phyloP scores from a whole-genome alignment of 2,329 filamentous ascomycete species.

The Microcyclospora pomicola region DNA sequence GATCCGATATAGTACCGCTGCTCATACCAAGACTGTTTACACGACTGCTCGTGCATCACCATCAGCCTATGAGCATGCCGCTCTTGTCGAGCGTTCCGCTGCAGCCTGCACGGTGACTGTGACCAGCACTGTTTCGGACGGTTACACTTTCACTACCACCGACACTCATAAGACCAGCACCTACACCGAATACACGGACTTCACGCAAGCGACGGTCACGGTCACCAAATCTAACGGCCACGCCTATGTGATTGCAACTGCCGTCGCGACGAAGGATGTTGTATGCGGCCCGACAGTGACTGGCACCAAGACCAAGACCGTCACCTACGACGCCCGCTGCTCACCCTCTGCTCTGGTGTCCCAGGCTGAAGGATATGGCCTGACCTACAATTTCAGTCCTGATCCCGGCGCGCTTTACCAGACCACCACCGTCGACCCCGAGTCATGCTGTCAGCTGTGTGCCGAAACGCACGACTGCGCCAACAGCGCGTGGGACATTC shows the following conservation, averaged over 20 bases:
- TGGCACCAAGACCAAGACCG: slow-evolving; percentile 11
- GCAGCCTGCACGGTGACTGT: slow-evolving; percentile 15
- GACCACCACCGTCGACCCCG: slow-evolving; percentile 17
- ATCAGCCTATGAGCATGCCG: slow-evolving; percentile 1
- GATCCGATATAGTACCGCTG: slow-evolving; percentile 3
- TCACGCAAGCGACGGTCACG: slow-evolving; percentile 17
- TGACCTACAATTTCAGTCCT: slow-evolving; percentile 15
- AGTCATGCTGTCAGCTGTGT: slow-evolving; percentile 20
- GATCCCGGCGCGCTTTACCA: slow-evolving; percentile 14
- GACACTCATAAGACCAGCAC: slow-evolving; percentile 15
- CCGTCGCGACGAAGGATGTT: slow-evolving; percentile 10
- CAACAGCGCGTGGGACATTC: slow-evolving; percentile 18
- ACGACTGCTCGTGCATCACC: slow-evolving; percentile 4
- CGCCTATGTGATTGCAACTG: slow-evolving; percentile 18
- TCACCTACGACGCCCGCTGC: slow-evolving; percentile 18
- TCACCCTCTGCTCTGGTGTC: slow-evolving; percentile 17
- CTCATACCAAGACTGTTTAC: slow-evolving; percentile 14
- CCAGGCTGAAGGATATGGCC: slow-evolving; percentile 15
- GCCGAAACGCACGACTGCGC: slow-evolving; percentile 17
- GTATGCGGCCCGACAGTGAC: slow-evolving; percentile 12
- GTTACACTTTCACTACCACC: slow-evolving; percentile 16
- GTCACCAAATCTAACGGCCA: slow-evolving; percentile 17
- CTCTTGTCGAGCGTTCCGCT: slow-evolving; percentile 6
- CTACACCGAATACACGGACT: slow-evolving; percentile 17
- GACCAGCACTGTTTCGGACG: slow-evolving; percentile 17